Evolutionary conservation across 1,284 basidiomycete species (phyloP).

Genomic region (Phellinidium pouzarii): DNA sequence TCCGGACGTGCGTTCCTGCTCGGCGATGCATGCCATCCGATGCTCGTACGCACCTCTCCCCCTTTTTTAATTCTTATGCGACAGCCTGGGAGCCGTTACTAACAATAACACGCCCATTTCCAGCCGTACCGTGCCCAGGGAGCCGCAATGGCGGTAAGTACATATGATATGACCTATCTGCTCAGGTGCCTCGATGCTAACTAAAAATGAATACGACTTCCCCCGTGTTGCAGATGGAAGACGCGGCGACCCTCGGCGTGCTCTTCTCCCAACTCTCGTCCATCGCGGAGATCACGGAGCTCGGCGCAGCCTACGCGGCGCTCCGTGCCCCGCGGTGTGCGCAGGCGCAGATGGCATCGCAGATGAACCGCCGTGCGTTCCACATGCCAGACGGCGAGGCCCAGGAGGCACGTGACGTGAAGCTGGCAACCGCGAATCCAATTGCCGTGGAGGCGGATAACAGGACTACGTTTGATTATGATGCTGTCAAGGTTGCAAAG

Average conservation of each 20-base stretch:
- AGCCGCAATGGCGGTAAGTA: conserved; percentile 26
- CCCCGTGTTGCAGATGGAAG: conserved; percentile 22
- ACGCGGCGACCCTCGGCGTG: conserved; percentile 22
- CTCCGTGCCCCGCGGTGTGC: conserved; percentile 12
- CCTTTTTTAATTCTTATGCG: too few species aligned
- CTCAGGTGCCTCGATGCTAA: background rate
- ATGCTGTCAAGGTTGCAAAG: background rate
- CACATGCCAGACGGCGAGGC: conserved; percentile 15
- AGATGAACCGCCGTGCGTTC: conserved; percentile 11
- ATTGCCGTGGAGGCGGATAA: background rate
- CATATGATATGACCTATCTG: conserved; percentile 1
- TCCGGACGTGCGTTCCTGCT: conserved; percentile 21
- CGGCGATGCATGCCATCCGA: conserved; percentile 24
- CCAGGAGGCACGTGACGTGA: conserved; percentile 14
- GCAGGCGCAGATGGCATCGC: conserved; percentile 10
- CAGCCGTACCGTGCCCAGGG: conserved; percentile 27
- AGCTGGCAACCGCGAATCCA: conserved; percentile 4
- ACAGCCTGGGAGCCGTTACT: too few species aligned
- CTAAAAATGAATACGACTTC: background rate
- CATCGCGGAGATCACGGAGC: conserved; percentile 3
- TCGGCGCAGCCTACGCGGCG: conserved; percentile 10
- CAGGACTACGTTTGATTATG: background rate
- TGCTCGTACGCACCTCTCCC: conserved; percentile 20
- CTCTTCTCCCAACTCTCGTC: conserved; percentile 21
- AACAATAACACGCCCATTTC: background rate